Base-by-base conservation (phyloP, 2,329 filamentous ascomycete species). In the Claviceps maximensis region DNA sequence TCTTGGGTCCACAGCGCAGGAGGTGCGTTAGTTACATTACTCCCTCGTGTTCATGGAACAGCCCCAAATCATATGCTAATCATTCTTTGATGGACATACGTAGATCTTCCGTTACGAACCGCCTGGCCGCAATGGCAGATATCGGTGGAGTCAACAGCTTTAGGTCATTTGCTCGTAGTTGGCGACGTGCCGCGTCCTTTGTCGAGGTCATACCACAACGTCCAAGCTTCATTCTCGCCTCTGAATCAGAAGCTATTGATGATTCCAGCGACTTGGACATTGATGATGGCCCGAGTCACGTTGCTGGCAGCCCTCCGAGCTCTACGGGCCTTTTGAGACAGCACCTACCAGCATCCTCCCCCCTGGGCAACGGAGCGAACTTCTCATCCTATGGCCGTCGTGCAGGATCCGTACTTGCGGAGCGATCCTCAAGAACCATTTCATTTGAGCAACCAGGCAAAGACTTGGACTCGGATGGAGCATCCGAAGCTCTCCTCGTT, bases 131-230 rank as follows among this genome's bases (percentile, higher is more conserved):
- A 51, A 65, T 84, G 52, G 74, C 78, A 59, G 83, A 95, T 56
- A 84, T 87, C 48, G 93, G 91, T 58, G 91, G 91, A 50, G 85
- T 90, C 56, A 97, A 97, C 73, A 94, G 87, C 68, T 86, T 97
- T 61, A 85, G 93, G 63, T 95, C 90, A 62, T 97, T 97, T 65
- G 87, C 90, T 46, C 81, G 86, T 56, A 95, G 88, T 61, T 95
- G 89, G 86, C 88, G 91, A 69, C 83, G 91, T 65, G 91, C 91
- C 40, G 89, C 89, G 27, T 84, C 79, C 54, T 97, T 97, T 68
- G 79, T 82, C 58, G 90, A 96, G 67, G 87, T 95, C 59, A 84
- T 93, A 36, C 88, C 89, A 5, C 83, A 87, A 53, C 80, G 83
- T 17, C 82, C 83, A 15, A 84, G 87, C 36, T 89, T 95, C 64